Evolutionary conservation across 140 eudicot genomes (phyloP), one percentile per base, ranked within the genome.

Genomic region (Cichorium intybus): DNA sequence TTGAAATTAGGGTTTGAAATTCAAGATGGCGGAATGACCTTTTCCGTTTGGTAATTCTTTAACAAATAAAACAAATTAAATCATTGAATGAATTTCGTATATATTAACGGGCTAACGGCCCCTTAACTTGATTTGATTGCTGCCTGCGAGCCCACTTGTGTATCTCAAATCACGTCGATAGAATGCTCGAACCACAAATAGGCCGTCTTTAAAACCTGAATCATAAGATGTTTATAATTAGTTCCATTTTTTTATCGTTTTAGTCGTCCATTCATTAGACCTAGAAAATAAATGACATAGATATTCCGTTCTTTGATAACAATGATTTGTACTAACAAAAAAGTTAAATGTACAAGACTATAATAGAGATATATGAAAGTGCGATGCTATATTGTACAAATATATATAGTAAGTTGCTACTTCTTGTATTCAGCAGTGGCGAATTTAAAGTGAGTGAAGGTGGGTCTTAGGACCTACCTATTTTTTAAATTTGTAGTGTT

Each of bases 1-100:
- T 58, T 62, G 34, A 63, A 62, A 60, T 51, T 71, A 61, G 77
- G 77, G 77, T 61, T 71, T 62, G 67, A 58, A 54, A 39, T 68
- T 26, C 26, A 68, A 39, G 16, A 58, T 56, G 62, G 62, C 64
- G 62, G 45, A 56, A 37, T 6, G 26, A 53, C 31, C 31, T 27
- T 10, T 57, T 57, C 16, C 16, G 47, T 24, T 57, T 18, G 43
- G n/a, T 29, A 56, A 28, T 56, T 56, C 29, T 43, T 6, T 5
- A 17, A 28, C 10, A n/a, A 0, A 6, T 4, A n/a, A n/a, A n/a
- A n/a, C n/a, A n/a, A n/a, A n/a, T n/a, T n/a, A n/a, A n/a, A n/a
- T n/a, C n/a, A n/a, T n/a, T n/a, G n/a, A n/a, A n/a, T n/a, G n/a
- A n/a, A n/a, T n/a, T n/a, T n/a, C n/a, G n/a, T n/a, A n/a, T n/a